phyloP scores from a whole-genome alignment of 768 basidiomycete genomes.

The Brasilioporus rufonigricans region DNA sequence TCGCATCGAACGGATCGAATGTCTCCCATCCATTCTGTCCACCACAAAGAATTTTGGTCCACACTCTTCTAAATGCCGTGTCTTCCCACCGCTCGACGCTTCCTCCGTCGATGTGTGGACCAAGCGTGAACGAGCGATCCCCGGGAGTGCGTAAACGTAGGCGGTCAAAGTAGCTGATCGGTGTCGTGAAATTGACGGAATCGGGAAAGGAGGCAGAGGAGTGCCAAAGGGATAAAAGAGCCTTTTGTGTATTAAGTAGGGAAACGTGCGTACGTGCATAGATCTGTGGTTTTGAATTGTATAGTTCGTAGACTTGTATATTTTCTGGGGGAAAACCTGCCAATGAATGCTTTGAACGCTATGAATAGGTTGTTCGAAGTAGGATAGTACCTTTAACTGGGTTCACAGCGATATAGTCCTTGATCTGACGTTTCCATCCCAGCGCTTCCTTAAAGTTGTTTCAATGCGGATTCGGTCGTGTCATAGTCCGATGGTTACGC shows the following conservation, averaged over 20 bases:
- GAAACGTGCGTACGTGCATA: constrained; percentile 66
- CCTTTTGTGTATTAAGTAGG: constrained; percentile 54
- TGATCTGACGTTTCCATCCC: constrained; percentile 53
- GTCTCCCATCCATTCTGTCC: constrained; percentile 40
- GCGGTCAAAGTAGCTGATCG: constrained; percentile 77
- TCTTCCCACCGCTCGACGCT: constrained; percentile 60
- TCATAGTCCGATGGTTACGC: constrained; percentile 1
- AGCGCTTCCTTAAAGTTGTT: constrained; percentile 48
- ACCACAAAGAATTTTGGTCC: constrained; percentile 42
- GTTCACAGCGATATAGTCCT: constrained; percentile 54
- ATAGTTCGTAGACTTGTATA: constrained; percentile 73
- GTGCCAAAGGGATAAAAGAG: constrained; percentile 61
- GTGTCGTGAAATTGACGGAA: constrained; percentile 47
- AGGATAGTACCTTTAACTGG: constrained; percentile 46
- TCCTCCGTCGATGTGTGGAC: constrained; percentile 57
- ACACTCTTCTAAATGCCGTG: constrained; percentile 39
- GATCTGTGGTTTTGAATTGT: constrained; percentile 64
- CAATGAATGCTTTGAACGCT: neutral
- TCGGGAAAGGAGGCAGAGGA: constrained; percentile 37
- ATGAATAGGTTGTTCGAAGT: neutral
- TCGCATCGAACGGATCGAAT: constrained; percentile 51
- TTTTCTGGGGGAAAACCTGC: constrained; percentile 65
- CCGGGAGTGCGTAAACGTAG: constrained; percentile 72
- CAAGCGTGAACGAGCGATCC: constrained; percentile 63
- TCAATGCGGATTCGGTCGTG: neutral